Conservation (phyloP, 1,284 basidiomycete species). For the Cystobasidiaceae sp. region DNA sequence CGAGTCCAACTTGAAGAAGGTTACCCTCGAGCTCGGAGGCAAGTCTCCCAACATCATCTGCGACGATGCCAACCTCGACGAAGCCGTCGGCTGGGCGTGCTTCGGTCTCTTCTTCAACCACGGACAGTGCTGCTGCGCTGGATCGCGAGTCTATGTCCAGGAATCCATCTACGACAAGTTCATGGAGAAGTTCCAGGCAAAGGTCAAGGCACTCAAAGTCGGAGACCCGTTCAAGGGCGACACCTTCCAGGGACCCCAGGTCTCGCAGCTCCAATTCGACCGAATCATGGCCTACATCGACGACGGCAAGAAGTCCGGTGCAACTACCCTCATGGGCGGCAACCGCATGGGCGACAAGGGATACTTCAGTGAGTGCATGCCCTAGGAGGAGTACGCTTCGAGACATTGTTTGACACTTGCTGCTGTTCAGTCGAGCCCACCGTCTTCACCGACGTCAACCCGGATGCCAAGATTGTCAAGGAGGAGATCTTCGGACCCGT, state of each 20-base stretch:
- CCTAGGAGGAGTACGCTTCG: too few relatives aligned
- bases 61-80: conserved; percentile 57
- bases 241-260: conserved; percentile 81
- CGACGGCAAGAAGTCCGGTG: conserved; percentile 74
- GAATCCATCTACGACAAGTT: conserved; percentile 68
- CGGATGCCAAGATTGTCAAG: conserved; percentile 76
- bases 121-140: conserved; percentile 79
- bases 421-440: conserved; percentile 55
- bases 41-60: conserved; percentile 52
- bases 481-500: conserved; percentile 70
- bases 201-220: conserved; percentile 56
- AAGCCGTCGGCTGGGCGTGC: conserved; percentile 72
- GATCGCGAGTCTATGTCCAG: conserved; percentile 72
- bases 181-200: conserved; percentile 55
- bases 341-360: conserved; percentile 63
- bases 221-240: conserved; percentile 73
- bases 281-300: conserved; percentile 85
- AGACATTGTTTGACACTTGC: background rate
- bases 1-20: conserved; percentile 81
- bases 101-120: conserved; percentile 62
- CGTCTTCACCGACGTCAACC: conserved; percentile 70
- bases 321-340: conserved; percentile 73
- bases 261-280: conserved; percentile 58
- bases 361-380: conserved; percentile 52
- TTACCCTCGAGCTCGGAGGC: conserved; percentile 68